Percentiles rank a stretch among this genome's conserved stretches.
Conservation (phyloP, 768 basidiomycete genomes). For the Podaxis sp. region DNA sequence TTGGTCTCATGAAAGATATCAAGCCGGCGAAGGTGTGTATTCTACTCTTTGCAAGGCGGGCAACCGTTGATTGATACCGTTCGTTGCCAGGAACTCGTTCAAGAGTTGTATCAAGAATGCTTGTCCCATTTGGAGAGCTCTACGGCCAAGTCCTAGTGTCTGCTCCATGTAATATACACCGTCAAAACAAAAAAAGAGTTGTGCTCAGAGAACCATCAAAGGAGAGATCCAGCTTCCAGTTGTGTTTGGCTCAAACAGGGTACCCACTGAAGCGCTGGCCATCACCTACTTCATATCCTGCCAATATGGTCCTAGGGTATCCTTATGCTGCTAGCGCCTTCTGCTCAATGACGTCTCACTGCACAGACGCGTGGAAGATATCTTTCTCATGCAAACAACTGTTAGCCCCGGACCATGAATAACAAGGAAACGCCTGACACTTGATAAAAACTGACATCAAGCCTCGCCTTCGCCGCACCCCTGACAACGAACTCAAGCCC, state of each 20-base stretch:
- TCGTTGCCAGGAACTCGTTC: constrained; percentile 47
- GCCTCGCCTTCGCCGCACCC: neutral
- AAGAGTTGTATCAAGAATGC: constrained; percentile 51
- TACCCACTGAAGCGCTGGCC: neutral
- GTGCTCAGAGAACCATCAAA: no score
- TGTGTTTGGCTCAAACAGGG: neutral
- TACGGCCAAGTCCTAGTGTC: neutral
- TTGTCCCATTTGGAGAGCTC: constrained; percentile 29
- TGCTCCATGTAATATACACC: neutral
- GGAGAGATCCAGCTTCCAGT: neutral
- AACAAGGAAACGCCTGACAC: neutral
- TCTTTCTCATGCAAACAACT: neutral
- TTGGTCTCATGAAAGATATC: constrained; percentile 50
- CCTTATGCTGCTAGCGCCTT: neutral
- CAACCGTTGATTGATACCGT: neutral
- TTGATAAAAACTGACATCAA: neutral
- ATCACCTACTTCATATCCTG: neutral
- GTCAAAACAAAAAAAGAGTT: no score
- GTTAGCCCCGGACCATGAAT: neutral
- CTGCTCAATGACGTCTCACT: neutral
- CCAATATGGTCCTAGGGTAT: neutral
- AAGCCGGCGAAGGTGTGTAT: constrained; percentile 39
- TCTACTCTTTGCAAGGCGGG: neutral
- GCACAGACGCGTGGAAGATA: neutral
- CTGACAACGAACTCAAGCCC: neutral